Conservation (phyloP, 148 eudicot genomes). For the Silene conica region DNA sequence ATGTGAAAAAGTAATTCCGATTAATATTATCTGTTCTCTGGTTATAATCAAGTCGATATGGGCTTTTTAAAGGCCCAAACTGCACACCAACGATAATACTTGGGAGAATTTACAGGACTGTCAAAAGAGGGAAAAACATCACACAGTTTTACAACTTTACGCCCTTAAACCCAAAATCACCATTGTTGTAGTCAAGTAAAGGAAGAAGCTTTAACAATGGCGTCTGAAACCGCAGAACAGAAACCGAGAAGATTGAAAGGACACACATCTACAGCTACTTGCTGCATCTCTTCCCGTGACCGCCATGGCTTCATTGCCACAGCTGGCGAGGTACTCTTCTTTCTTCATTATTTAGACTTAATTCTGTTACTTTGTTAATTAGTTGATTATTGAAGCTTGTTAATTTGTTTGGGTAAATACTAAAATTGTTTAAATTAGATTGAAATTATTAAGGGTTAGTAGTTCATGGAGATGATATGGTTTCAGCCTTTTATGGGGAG, state of each 20-base stretch:
- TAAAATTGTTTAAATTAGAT: too few species aligned
- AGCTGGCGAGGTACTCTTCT: slow-evolving; percentile 63
- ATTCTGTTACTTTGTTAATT: neutral
- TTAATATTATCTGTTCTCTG: too few species aligned
- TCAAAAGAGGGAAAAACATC: neutral
- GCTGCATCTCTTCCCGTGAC: slow-evolving; percentile 59
- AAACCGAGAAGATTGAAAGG: slow-evolving; percentile 55
- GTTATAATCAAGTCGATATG: neutral
- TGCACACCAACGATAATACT: neutral
- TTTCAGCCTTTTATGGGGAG: neutral
- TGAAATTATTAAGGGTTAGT: neutral
- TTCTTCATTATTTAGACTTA: neutral
- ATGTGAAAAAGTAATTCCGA: too few species aligned
- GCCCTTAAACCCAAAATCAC: neutral
- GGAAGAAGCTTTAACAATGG: neutral
- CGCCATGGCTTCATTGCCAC: slow-evolving; percentile 69
- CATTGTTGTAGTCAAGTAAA: neutral
- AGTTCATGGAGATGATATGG: neutral
- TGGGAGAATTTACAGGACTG: neutral
- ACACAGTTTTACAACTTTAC: neutral
- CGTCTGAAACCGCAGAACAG: neutral
- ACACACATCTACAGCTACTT: slow-evolving; percentile 61
- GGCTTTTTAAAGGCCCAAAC: neutral
- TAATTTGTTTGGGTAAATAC: neutral
- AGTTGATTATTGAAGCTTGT: neutral